Evolutionary conservation across 768 basidiomycete species (phyloP).

Genomic region (Tylopilus intermedius): DNA sequence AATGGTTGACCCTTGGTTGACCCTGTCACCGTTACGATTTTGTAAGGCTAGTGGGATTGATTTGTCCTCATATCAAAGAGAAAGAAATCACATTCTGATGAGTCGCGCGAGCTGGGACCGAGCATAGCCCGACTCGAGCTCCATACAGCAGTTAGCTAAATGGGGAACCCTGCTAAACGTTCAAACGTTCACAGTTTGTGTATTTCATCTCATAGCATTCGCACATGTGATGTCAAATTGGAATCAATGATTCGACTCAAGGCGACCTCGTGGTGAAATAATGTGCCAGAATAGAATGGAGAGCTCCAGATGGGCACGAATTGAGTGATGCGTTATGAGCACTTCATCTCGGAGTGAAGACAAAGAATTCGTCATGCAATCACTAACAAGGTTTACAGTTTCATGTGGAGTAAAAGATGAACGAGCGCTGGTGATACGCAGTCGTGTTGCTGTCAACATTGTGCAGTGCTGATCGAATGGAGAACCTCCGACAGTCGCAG

Average conservation of each 20-base stretch:
- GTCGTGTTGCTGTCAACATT: conserved; percentile 1
- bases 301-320: background rate
- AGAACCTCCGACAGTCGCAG: conserved; percentile 8
- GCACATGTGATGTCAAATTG: background rate
- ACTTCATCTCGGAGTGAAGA: background rate
- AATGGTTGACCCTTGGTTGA: conserved; percentile 19
- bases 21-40: conserved; percentile 23
- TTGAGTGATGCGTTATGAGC: background rate
- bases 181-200: background rate
- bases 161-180: conserved; percentile 3
- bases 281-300: background rate
- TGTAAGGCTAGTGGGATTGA: conserved; percentile 10
- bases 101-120: conserved; percentile 6
- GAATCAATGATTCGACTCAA: conserved; percentile 1
- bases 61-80: background rate
- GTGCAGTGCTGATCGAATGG: conserved; percentile 6
- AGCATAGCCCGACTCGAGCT: background rate
- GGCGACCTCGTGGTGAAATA: background rate
- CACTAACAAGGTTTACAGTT: background rate
- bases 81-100: conserved; percentile 9
- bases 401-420: conserved; percentile 1
- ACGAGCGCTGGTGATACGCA: background rate
- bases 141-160: conserved; percentile 3
- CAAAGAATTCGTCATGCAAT: background rate
- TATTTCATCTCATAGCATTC: conserved; percentile 5